Conservation (phyloP, 352 stramenopile species). For the Pythium insidiosum region DNA sequence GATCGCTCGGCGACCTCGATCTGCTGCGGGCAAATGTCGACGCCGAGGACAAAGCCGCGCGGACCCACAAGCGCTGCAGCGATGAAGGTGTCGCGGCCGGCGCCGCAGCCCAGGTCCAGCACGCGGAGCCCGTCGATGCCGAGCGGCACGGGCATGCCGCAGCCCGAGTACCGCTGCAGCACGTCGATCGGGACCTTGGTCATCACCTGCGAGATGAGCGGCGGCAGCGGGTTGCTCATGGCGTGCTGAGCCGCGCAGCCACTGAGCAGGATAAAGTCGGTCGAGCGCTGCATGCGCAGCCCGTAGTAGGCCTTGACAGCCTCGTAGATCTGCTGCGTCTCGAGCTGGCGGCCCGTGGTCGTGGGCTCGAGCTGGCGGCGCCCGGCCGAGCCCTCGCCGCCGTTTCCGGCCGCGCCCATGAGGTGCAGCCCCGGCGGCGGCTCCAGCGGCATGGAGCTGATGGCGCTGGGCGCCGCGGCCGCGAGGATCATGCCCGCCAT, state of each 20-base stretch:
- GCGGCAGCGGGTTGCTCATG: conserved; percentile 25
- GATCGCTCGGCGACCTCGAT: conserved; percentile 63
- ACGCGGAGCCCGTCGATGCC: conserved; percentile 51
- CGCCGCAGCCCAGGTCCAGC: conserved; percentile 85
- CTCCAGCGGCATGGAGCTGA: conserved; percentile 11
- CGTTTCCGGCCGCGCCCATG: background rate
- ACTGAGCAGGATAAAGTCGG: too few species aligned
- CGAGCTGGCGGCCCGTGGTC: conserved; percentile 13
- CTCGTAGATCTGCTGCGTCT: conserved; percentile 20
- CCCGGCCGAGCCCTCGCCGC: conserved; percentile 14
- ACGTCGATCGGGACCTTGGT: conserved; percentile 61
- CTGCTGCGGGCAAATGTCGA: conserved; percentile 89
- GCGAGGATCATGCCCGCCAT: background rate
- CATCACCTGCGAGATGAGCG: conserved; percentile 44
- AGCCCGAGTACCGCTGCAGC: conserved; percentile 71
- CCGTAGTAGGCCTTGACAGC: conserved; percentile 36
- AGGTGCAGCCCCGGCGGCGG: conserved; percentile 9
- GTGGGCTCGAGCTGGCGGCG: conserved; percentile 16
- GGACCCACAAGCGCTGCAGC: conserved; percentile 72
- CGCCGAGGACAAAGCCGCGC: conserved; percentile 71
- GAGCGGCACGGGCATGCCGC: conserved; percentile 68
- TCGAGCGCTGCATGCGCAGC: conserved; percentile 29
- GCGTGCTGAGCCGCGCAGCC: too few species aligned
- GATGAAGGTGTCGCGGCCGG: conserved; percentile 86
- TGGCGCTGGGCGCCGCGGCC: too few species aligned